Evolutionary conservation across 2,329 filamentous ascomycete species (phyloP), one percentile per base, ranked within the genome.

Genomic region (Verticillium isaacii): DNA sequence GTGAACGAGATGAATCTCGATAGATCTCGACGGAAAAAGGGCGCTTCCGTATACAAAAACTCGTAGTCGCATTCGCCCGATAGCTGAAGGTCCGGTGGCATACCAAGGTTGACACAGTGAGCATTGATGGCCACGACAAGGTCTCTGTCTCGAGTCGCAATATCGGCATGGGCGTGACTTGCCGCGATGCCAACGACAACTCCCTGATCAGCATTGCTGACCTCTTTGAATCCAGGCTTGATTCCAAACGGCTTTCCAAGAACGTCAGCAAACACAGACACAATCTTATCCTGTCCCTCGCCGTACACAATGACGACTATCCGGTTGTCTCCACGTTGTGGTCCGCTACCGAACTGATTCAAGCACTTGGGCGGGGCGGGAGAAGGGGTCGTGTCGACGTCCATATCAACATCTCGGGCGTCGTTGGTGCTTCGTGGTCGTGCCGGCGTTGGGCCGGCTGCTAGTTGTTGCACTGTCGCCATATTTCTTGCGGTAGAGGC

Each of bases 21-120:
- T 56, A 95, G 78, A 70, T 95, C 91, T 61, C 91, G 84, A 32
- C 91, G 86, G 64, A 89, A 87, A 72, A 90, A 91, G 1, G 89
- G 84, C 9, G 83, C 81, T 65, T 88, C 84, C 3, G 89, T 91
- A 77, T 95, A 96, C 23, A 96, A 81, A 68, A 94, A 95, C 73
- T 96, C 92, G 76, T 94, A 95, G 75, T 95, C 90, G 77, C 90
- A 93, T 62, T 83, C 75, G 32, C 85, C 79, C 17, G 88, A 92
- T 29, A 93, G 81, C 56, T 80, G 73, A 45, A 83, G 73, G 66
- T 91, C 86, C n/a, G 88, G 86, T 19, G 87, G 86, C 78, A 89
- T 90, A 34, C 86, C 87, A 61, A 87, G 80, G 68, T 88, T 86
- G 65, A 92, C 86, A 71, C 89, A 91, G 72, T 94, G 90, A 29